A percentile compares a stretch with the other conserved stretches of the same genome.
Evolutionary conservation across 768 basidiomycete species (phyloP).

Genomic region (Bullera alba): DNA sequence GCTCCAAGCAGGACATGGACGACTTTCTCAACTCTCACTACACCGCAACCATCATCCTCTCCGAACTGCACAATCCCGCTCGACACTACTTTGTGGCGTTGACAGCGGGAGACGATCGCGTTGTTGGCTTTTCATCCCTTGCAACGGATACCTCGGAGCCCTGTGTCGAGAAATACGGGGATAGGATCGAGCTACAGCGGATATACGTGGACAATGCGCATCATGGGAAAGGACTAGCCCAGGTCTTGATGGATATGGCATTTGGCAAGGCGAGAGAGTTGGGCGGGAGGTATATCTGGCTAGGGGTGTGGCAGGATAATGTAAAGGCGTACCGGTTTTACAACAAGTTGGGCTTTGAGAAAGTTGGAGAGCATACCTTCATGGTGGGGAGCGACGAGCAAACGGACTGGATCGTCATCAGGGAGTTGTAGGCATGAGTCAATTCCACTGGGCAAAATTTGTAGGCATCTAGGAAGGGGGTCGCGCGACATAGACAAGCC

Average conservation of each 20-base stretch:
- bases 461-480: no score
- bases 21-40: neutral
- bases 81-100: neutral
- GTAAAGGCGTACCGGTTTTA: slow-evolving; percentile 15
- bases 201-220: slow-evolving; percentile 15
- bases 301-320: slow-evolving; percentile 29
- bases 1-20: neutral
- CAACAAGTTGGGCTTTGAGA: slow-evolving; percentile 15
- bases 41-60: neutral
- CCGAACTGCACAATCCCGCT: neutral
- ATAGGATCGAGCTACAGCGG: slow-evolving; percentile 13
- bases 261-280: slow-evolving; percentile 8
- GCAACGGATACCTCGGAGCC: neutral
- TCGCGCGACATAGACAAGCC: no score
- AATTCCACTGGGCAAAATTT: no score
- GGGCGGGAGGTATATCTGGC: slow-evolving; percentile 10
- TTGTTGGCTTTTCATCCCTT: neutral
- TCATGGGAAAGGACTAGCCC: slow-evolving; percentile 15
- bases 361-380: slow-evolving; percentile 20
- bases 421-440: slow-evolving; percentile 6
- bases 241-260: slow-evolving; percentile 5
- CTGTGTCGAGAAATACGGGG: neutral
- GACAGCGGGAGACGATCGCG: neutral
- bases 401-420: slow-evolving; percentile 19
- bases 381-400: slow-evolving; percentile 8